A percentile compares a stretch with the other conserved stretches of the same genome.
phyloP scores from a whole-genome alignment of 176 grass and related monocot genomes.

The Saccharum officinarum region DNA sequence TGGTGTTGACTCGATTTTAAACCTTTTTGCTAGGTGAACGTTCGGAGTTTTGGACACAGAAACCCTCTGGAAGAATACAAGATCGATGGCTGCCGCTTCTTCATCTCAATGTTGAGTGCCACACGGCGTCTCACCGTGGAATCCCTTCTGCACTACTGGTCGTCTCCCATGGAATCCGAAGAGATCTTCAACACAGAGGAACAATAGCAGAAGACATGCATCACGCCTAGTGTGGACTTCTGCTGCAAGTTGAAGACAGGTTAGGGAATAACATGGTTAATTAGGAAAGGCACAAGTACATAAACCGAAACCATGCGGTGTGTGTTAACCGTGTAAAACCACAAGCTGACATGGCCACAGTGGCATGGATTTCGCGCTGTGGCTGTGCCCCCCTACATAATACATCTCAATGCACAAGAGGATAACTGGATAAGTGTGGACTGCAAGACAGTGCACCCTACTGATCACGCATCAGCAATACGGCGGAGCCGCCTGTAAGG shows the following conservation, averaged over 20 bases:
- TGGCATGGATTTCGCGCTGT: background rate
- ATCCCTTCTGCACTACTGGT: conserved; percentile 86
- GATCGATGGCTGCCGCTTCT: conserved; percentile 93
- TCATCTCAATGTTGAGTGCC: conserved; percentile 93
- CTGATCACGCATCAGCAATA: background rate
- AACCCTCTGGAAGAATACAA: conserved; percentile 97
- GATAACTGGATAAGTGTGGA: background rate
- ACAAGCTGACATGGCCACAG: background rate
- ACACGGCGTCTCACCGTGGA: conserved; percentile 74
- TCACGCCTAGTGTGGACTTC: background rate
- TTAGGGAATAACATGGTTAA: background rate
- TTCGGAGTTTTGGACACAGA: conserved; percentile 94
- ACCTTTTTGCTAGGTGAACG: conserved; percentile 67
- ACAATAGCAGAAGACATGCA: conserved; percentile 25
- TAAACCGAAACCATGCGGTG: background rate
- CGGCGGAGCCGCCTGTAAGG: background rate
- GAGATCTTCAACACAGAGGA: conserved; percentile 58
- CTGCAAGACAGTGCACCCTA: background rate
- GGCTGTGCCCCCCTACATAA: background rate
- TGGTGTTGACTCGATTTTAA: background rate
- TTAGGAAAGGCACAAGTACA: background rate
- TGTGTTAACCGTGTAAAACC: background rate
- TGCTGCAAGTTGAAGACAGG: background rate
- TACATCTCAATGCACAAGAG: background rate
- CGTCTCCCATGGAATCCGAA: conserved; percentile 65